Evolutionary conservation across 2,329 filamentous ascomycete genomes (phyloP).

Genomic region (Trichoderma afroharzianum): DNA sequence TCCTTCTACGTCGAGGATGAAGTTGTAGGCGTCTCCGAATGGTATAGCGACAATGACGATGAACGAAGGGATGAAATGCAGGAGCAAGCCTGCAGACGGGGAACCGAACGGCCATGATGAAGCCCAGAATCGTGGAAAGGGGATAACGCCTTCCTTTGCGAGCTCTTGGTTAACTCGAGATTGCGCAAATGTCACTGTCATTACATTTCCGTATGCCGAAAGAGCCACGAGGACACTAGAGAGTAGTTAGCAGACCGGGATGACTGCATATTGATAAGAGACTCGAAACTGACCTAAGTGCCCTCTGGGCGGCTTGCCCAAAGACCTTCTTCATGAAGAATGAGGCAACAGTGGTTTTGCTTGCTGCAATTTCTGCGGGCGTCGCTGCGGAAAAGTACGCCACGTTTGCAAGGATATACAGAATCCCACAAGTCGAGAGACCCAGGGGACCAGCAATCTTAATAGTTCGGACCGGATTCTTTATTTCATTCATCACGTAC

Average conservation of each 20-base stretch:
- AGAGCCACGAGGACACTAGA: slow-evolving; percentile 20
- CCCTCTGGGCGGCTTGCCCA: slow-evolving; percentile 18
- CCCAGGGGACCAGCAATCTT: slow-evolving; percentile 21
- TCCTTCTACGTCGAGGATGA: slow-evolving; percentile 21
- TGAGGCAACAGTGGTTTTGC: slow-evolving; percentile 21
- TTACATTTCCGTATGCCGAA: slow-evolving; percentile 21
- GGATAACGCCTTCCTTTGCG: slow-evolving; percentile 21
- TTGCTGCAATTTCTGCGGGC: slow-evolving; percentile 18
- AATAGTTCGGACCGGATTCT: slow-evolving; percentile 20
- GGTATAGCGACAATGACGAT: slow-evolving; percentile 24
- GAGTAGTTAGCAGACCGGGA: background rate
- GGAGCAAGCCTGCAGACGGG: slow-evolving; percentile 18
- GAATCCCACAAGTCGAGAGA: slow-evolving; percentile 20
- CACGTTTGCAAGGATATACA: slow-evolving; percentile 21
- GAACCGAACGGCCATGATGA: slow-evolving; percentile 21
- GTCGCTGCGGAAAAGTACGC: slow-evolving; percentile 21
- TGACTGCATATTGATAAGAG: background rate
- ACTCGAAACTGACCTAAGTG: slow-evolving; percentile 13
- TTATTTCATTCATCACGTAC: slow-evolving; percentile 22
- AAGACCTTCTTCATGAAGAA: slow-evolving; percentile 22
- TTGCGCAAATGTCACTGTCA: slow-evolving; percentile 22
- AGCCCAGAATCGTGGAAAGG: slow-evolving; percentile 20
- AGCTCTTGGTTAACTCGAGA: slow-evolving; percentile 22
- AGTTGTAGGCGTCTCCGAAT: slow-evolving; percentile 21
- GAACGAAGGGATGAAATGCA: slow-evolving; percentile 22